A percentile compares a stretch with the other conserved stretches of the same genome.
phyloP scores from a whole-genome alignment of 192 early-diverging fungal genomes.

The Backusella psychrophila region DNA sequence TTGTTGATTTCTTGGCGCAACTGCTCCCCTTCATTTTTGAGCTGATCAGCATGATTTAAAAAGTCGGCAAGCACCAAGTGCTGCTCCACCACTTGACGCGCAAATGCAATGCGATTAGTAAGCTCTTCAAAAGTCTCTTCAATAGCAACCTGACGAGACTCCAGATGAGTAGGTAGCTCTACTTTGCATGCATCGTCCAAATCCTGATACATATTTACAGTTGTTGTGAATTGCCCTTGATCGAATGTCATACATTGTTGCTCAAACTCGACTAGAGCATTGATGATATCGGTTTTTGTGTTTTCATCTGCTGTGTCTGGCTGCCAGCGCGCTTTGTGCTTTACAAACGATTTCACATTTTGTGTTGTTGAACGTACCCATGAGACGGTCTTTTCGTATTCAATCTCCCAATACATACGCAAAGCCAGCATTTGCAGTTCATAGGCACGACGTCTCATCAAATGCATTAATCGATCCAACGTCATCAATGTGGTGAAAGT shows the following conservation, averaged over 20 bases:
- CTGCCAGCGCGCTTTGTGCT: slow-evolving; percentile 22
- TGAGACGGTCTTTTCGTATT: slow-evolving; percentile 25
- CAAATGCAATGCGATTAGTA: slow-evolving; percentile 29
- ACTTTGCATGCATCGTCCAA: slow-evolving; percentile 32
- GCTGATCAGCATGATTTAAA: slow-evolving; percentile 17
- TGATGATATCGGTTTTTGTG: slow-evolving; percentile 15
- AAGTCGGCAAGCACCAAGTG: slow-evolving; percentile 37
- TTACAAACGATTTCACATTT: slow-evolving; percentile 25
- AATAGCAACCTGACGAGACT: slow-evolving; percentile 31
- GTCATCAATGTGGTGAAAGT: slow-evolving; percentile 41
- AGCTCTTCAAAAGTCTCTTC: slow-evolving; percentile 39
- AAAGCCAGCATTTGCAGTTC: slow-evolving; percentile 33
- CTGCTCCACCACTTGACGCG: slow-evolving; percentile 38
- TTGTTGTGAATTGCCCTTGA: slow-evolving; percentile 30
- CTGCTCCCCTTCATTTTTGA: slow-evolving; percentile 23
- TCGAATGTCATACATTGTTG: slow-evolving; percentile 26
- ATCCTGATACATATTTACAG: slow-evolving; percentile 39
- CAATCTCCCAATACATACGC: slow-evolving; percentile 38
- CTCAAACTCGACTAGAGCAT: slow-evolving; percentile 20
- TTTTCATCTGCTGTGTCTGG: not conserved
- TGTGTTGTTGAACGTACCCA: slow-evolving; percentile 19
- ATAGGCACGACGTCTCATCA: slow-evolving; percentile 29
- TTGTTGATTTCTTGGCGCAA: slow-evolving; percentile 22
- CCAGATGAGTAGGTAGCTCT: slow-evolving; percentile 35
- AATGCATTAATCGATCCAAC: slow-evolving; percentile 35